These are phyloP conservation scores for Esteya vermicola DNA, from an alignment of 2,329 filamentous ascomycete species.

Conservation along the genomic window DNA sequence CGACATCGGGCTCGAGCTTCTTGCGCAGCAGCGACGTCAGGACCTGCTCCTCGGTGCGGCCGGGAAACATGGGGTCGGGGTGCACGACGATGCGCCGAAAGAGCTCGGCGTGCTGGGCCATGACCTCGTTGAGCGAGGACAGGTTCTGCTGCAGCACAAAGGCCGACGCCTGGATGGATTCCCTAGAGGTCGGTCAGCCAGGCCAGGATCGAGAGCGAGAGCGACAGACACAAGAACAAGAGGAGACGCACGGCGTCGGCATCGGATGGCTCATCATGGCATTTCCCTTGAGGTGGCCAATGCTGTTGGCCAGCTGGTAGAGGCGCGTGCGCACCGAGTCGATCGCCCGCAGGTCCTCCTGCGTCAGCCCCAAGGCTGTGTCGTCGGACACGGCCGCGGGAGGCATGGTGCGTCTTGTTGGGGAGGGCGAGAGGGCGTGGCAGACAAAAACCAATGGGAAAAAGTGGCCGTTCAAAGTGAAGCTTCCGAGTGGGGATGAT, in stretches of 20 bases:
- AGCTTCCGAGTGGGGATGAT: too few species aligned
- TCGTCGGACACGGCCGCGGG: constrained; percentile 1
- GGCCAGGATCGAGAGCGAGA: not conserved
- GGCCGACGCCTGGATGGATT: constrained; percentile 57
- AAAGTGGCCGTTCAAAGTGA: too few species aligned
- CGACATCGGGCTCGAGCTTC: constrained; percentile 66
- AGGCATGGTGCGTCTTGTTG: constrained; percentile 16
- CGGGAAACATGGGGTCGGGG: constrained; percentile 62
- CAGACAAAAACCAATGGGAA: too few species aligned
- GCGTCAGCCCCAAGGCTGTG: constrained; percentile 33
- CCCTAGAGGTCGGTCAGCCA: constrained; percentile 30
- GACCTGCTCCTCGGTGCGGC: constrained; percentile 50
- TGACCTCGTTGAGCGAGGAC: constrained; percentile 47
- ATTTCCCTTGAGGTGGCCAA: constrained; percentile 48
- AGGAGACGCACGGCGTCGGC: constrained; percentile 51
- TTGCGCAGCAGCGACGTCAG: constrained; percentile 63
- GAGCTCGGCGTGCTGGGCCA: constrained; percentile 50
- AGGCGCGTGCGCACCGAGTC: constrained; percentile 58
- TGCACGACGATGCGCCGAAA: constrained; percentile 59
- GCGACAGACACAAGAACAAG: too few species aligned
- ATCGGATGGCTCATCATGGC: constrained; percentile 50
- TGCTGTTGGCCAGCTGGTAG: constrained; percentile 52
- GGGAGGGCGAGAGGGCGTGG: too few species aligned
- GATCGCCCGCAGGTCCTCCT: constrained; percentile 51
- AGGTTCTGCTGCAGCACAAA: constrained; percentile 60